Evolutionary conservation across 176 grass and related monocot species (phyloP).

Genomic region (barley (Hordeum vulgare)): DNA sequence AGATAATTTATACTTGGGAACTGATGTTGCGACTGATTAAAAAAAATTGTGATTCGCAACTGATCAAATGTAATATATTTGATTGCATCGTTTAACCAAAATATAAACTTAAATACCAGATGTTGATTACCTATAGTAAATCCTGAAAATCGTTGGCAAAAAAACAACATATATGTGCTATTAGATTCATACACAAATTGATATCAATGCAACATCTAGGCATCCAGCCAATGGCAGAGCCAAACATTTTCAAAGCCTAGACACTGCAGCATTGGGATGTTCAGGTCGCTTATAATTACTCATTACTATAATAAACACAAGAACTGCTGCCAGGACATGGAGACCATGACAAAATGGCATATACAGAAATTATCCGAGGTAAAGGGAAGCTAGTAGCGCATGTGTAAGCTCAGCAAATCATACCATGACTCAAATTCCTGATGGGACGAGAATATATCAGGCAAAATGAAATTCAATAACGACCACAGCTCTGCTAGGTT

Average conservation of each 20-base stretch:
- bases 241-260: neutral
- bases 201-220: neutral
- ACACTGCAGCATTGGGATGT: neutral
- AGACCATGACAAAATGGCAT: neutral
- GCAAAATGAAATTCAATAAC: constrained; percentile 92
- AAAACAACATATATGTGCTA: neutral
- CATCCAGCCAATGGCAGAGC: neutral
- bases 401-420: neutral
- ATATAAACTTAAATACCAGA: neutral
- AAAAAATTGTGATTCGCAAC: neutral
- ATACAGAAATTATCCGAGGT: neutral
- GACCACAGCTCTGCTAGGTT: constrained; percentile 96
- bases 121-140: neutral
- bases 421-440: constrained; percentile 99
- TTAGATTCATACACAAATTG: neutral
- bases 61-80: neutral
- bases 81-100: neutral
- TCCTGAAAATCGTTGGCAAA: neutral
- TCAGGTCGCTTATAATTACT: neutral
- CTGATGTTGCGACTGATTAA: neutral
- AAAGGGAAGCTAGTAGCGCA: neutral
- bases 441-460: constrained; percentile 96
- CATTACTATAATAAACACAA: neutral
- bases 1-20: neutral
- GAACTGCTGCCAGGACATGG: neutral